Evolutionary conservation across 192 early-diverging fungal genomes (phyloP), one percentile per base, ranked within the genome.

Genomic region (Coemansia sp.): DNA sequence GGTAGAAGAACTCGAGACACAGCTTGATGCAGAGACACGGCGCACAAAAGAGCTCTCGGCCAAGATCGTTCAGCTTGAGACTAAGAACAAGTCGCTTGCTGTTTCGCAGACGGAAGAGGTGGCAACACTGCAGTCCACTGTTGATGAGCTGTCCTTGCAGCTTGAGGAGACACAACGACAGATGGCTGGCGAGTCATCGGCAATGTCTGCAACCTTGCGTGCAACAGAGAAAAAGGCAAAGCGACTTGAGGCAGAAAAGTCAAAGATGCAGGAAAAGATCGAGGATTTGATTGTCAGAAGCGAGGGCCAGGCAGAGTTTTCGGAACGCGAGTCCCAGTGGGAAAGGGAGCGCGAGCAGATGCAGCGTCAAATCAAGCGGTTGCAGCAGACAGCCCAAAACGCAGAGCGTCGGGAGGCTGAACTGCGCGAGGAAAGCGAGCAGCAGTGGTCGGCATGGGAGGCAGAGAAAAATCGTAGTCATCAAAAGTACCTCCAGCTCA

Each of bases 391-490:
- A 3, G 73, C 73, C 0, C 70, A 69, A 38, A 71, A 61, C 40
- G 72, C 80, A 8, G 72, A 77, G 65, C 57, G 64, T 21, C 62
- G 81, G 10, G 81, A 77, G 23, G 63, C 76, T 0, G 81, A 83
- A 70, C 61, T 78, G 65, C 76, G 76, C 52, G 73, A 78, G n/a
- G 76, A 78, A 52, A 75, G 76, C 68, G 75, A 77, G 59, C 48
- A 39, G 41, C 72, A 72, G 63, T 78, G 72, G 80, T 15, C 68
- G 7, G 66, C 65, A 5, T 83, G 80, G 80, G 75, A 83, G 66
- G 23, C 56, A 6, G 80, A 83, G 37, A 83, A 77, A 68, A 61
- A 67, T 39, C 61, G 69, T 41, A 72, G 57, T 63, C 76, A 83
- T 21, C 57, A 77, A 64, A 69, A 75, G 57, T 78, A 78, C 67